Base-by-base conservation (phyloP, 2,329 filamentous ascomycete species). In the Thelonectria rubi region DNA sequence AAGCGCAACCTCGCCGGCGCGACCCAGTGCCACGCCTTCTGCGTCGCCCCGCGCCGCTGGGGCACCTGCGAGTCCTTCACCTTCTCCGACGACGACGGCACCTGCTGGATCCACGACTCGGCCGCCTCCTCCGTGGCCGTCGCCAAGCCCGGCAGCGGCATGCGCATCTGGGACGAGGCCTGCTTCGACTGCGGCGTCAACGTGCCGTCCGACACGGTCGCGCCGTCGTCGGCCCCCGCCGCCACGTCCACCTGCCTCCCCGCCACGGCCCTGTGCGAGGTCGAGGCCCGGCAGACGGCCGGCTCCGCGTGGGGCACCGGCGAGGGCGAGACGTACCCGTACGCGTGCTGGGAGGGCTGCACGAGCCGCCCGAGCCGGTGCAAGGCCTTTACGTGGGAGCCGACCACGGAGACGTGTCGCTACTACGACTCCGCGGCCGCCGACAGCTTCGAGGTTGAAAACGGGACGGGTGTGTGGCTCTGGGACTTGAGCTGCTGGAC, bases 11-110 rank as follows among this genome's bases (percentile, higher is more conserved):
- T 54, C 26, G 17, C 24, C 30, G 18, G n/a, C 18, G 24, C 30
- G 14, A n/a, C 34, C 42, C 6, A 54, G 2, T 54, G 51, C 18
- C 46, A 37, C 14, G 51, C 45, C 18, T 46, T 54, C 10, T 54
- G 51, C 26, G 46, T 21, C 40, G 8, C 18, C 17, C 40, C 40
- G 6, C 51, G 51, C 17, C 24, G 40, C 5, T 54, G 40, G 40
- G 51, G 51, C 45, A 40, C 34, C 11, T 54, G 51, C 8, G 18
- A 46, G 17, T 54, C 51, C 26, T 54, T 54, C 51, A 20, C 37
- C 14, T 40, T 18, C 17, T 42, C 39, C 17, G n/a, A 20, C 11
- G 32, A 30, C 12, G 32, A 30, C 17, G 42, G 42, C 21, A 30
- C 40, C 7, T 54, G 51, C 40, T 46, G 51, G 39, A 53, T 53